These are phyloP conservation scores for Ballota nigra DNA, from an alignment of 257 asterid species.

Conservation along the genomic window DNA sequence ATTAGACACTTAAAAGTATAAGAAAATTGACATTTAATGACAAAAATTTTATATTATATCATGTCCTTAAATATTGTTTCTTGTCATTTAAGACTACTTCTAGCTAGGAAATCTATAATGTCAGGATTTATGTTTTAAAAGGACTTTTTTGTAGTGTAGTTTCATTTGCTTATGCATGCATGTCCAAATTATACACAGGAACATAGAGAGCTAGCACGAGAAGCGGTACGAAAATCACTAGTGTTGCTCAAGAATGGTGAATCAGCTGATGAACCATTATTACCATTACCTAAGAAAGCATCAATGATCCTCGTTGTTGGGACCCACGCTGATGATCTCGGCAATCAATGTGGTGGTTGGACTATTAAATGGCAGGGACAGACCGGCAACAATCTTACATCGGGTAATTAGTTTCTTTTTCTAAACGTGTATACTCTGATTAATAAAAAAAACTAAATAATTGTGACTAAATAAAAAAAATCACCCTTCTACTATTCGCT, in stretches of 20 bases:
- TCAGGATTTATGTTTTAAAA: too few species aligned
- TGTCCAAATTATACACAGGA: too few species aligned
- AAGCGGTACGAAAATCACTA: constrained; percentile 38
- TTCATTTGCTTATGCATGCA: too few species aligned
- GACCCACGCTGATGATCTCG: constrained; percentile 34
- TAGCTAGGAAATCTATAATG: too few species aligned
- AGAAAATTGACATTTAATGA: too few species aligned
- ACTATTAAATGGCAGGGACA: constrained; percentile 35
- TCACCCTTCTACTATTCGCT: too few species aligned
- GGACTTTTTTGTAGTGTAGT: too few species aligned
- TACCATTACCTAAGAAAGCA: constrained; percentile 28
- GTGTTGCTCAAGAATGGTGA: constrained; percentile 38
- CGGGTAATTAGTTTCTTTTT: neutral
- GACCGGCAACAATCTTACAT: constrained; percentile 33
- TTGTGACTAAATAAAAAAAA: neutral
- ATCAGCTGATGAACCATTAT: constrained; percentile 12
- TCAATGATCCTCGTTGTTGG: constrained; percentile 31
- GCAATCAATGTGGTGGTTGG: constrained; percentile 43
- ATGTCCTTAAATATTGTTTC: too few species aligned
- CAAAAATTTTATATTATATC: too few species aligned
- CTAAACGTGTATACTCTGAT: neutral
- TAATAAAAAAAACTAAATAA: too few species aligned
- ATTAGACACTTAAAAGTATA: too few species aligned
- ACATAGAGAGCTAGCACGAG: constrained; percentile 41
- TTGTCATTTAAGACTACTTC: neutral